These are phyloP conservation scores for Clonostachys rosea DNA, from an alignment of 2,329 filamentous ascomycete species.

Conservation along the genomic window DNA sequence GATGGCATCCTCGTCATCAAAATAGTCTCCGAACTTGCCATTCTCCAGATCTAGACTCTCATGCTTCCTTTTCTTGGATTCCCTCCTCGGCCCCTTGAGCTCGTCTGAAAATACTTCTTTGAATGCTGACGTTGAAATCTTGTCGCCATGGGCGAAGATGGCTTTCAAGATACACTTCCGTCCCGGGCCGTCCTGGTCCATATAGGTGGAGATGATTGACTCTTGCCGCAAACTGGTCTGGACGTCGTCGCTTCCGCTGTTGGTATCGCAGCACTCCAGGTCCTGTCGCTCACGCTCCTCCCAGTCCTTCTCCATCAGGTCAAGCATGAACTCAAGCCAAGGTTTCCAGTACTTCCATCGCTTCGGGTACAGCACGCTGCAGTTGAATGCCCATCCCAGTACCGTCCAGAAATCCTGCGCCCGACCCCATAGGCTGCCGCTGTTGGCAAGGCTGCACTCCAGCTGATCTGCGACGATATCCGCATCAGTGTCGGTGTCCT, in stretches of 20 bases:
- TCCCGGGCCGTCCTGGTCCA: conserved; percentile 34
- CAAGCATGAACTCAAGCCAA: conserved; percentile 77
- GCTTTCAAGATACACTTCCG: conserved; percentile 58
- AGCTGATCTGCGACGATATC: conserved; percentile 48
- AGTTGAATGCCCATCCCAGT: conserved; percentile 91
- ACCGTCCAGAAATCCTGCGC: conserved; percentile 86
- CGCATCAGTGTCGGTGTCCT: conserved; percentile 31
- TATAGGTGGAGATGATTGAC: conserved; percentile 59
- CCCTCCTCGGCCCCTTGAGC: conserved; percentile 29
- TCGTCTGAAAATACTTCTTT: conserved; percentile 66
- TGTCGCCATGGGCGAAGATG: conserved; percentile 60
- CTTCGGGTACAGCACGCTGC: conserved; percentile 65
- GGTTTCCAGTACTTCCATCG: conserved; percentile 79
- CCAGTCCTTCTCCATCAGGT: conserved; percentile 71
- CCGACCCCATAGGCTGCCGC: conserved; percentile 66
- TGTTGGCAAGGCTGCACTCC: conserved; percentile 54
- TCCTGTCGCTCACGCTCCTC: conserved; percentile 50
- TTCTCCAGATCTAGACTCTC: conserved; percentile 52
- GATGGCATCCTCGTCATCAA: conserved; percentile 46
- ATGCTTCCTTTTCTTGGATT: conserved; percentile 44
- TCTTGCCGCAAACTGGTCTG: conserved; percentile 31
- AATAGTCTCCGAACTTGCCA: conserved; percentile 55
- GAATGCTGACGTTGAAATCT: conserved; percentile 49
- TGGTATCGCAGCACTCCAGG: conserved; percentile 12
- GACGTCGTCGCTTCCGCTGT: conserved; percentile 10